Percentiles rank a stretch among this genome's conserved stretches.
Conservation (phyloP, 768 basidiomycete species). For the Suillus plorans region DNA sequence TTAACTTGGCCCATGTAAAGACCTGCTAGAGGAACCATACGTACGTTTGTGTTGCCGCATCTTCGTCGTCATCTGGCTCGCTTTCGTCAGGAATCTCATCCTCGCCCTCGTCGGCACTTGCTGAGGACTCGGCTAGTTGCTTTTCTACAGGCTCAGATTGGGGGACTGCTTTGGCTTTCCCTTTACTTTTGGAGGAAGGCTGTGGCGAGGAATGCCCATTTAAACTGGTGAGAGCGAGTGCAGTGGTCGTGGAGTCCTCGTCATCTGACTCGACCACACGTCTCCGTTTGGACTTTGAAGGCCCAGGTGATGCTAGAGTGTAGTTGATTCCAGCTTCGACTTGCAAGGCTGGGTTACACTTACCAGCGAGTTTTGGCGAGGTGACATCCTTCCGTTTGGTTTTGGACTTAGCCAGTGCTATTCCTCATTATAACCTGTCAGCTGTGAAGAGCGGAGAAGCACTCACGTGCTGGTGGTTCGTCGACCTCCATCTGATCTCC, state of each 20-base stretch:
- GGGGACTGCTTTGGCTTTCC: conserved; percentile 18
- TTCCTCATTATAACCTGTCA: not conserved
- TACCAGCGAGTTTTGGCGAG: conserved; percentile 20
- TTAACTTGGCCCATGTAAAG: conserved; percentile 4
- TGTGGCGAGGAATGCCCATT: conserved; percentile 2
- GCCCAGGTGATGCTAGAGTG: conserved; percentile 21
- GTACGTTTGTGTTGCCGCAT: conserved; percentile 65
- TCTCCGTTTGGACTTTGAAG: conserved; percentile 46
- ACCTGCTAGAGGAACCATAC: conserved; percentile 10
- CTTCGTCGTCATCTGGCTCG: conserved; percentile 42
- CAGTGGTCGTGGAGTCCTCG: conserved; percentile 31
- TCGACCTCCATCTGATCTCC: not conserved
- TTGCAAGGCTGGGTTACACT: conserved; percentile 12
- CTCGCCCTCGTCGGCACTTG: conserved; percentile 39
- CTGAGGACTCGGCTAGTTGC: conserved; percentile 31
- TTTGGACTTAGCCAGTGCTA: conserved; percentile 31
- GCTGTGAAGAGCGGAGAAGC: too few relatives aligned
- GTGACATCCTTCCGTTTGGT: conserved; percentile 39
- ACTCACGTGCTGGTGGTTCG: not conserved
- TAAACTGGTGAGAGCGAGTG: conserved; percentile 1
- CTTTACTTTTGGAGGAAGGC: conserved; percentile 14
- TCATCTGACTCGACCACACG: conserved; percentile 57
- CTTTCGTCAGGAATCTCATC: conserved; percentile 39
- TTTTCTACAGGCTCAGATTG: conserved; percentile 25
- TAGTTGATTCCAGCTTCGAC: conserved; percentile 1